Percentiles rank a stretch among this genome's conserved stretches.
Evolutionary conservation across 768 basidiomycete species (phyloP).

Genomic region (Lepiota brunneoincarnata): DNA sequence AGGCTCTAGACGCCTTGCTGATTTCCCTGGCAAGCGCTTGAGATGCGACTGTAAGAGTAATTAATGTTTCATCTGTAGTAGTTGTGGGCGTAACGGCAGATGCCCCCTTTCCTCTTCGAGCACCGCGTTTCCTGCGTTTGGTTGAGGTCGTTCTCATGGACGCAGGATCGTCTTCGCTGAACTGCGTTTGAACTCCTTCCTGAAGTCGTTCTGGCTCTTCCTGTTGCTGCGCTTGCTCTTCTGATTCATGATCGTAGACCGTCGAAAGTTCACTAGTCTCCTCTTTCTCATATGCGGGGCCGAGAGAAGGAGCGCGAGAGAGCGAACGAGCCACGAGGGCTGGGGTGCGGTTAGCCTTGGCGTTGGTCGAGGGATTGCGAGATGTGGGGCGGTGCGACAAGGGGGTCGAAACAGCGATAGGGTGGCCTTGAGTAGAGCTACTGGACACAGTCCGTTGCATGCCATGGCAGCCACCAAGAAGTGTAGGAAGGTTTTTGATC

Average conservation of each 20-base stretch:
- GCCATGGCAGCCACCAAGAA: slow-evolving; percentile 51
- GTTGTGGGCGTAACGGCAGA: slow-evolving; percentile 29
- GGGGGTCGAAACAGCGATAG: slow-evolving; percentile 59
- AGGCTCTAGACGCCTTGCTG: slow-evolving; percentile 58
- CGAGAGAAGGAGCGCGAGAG: slow-evolving; percentile 64
- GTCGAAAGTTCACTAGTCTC: slow-evolving; percentile 48
- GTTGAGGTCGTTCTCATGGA: slow-evolving; percentile 69
- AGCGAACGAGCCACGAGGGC: slow-evolving; percentile 52
- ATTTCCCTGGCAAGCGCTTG: slow-evolving; percentile 85
- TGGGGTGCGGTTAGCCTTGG: slow-evolving; percentile 47
- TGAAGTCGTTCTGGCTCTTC: slow-evolving; percentile 44
- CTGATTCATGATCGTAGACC: slow-evolving; percentile 51
- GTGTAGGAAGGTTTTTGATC: slow-evolving; percentile 76
- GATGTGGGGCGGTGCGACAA: slow-evolving; percentile 72
- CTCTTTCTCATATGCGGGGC: slow-evolving; percentile 43
- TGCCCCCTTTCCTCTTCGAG: slow-evolving; percentile 77
- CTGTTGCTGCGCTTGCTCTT: slow-evolving; percentile 43
- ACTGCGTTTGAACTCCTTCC: slow-evolving; percentile 40
- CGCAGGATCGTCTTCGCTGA: slow-evolving; percentile 34
- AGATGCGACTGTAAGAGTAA: slow-evolving; percentile 74
- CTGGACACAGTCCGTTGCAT: slow-evolving; percentile 61
- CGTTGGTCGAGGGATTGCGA: slow-evolving; percentile 51
- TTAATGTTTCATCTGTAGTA: slow-evolving; percentile 54
- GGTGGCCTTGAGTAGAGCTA: slow-evolving; percentile 62
- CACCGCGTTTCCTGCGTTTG: slow-evolving; percentile 82